Conservation (phyloP, 495 filamentous ascomycete species). For the Rhypophila decipiens region DNA sequence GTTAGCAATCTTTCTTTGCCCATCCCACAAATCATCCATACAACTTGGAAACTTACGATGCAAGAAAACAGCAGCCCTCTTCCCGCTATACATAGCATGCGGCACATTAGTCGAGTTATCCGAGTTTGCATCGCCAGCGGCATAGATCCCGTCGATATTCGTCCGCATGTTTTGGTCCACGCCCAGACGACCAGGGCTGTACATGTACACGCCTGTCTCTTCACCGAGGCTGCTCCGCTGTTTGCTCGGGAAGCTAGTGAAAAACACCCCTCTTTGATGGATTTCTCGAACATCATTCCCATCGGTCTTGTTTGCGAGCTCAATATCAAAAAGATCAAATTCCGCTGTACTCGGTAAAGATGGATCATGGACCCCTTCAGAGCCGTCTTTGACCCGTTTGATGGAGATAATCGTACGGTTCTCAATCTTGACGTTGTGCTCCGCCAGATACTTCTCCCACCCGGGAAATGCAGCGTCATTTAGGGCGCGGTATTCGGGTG, state of each 20-base stretch:
- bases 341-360: slow-evolving; percentile 28
- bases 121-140: slow-evolving; percentile 50
- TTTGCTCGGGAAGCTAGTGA: slow-evolving; percentile 42
- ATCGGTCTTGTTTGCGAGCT: slow-evolving; percentile 40
- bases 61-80: slow-evolving; percentile 48
- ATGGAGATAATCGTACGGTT: slow-evolving; percentile 47
- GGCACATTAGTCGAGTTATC: slow-evolving; percentile 55
- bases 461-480: slow-evolving; percentile 30
- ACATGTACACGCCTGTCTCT: slow-evolving; percentile 37
- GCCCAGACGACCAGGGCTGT: slow-evolving; percentile 39
- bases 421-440: slow-evolving; percentile 45
- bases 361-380: slow-evolving; percentile 26
- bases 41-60: slow-evolving; percentile 46
- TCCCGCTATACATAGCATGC: slow-evolving; percentile 53
- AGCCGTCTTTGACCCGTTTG: slow-evolving; percentile 40
- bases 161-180: slow-evolving; percentile 36
- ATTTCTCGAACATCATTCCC: slow-evolving; percentile 38
- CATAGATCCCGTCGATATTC: slow-evolving; percentile 46
- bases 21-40: no score
- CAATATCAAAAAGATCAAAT: slow-evolving; percentile 46
- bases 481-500: slow-evolving; percentile 28
- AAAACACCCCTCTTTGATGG: no score
- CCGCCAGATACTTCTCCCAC: slow-evolving; percentile 33
- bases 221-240: slow-evolving; percentile 32
- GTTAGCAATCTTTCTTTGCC: slow-evolving; percentile 10